A percentile compares a stretch with the other conserved stretches of the same genome.
Evolutionary conservation across 148 eudicot genomes (phyloP).

Genomic region (Silene latifolia): DNA sequence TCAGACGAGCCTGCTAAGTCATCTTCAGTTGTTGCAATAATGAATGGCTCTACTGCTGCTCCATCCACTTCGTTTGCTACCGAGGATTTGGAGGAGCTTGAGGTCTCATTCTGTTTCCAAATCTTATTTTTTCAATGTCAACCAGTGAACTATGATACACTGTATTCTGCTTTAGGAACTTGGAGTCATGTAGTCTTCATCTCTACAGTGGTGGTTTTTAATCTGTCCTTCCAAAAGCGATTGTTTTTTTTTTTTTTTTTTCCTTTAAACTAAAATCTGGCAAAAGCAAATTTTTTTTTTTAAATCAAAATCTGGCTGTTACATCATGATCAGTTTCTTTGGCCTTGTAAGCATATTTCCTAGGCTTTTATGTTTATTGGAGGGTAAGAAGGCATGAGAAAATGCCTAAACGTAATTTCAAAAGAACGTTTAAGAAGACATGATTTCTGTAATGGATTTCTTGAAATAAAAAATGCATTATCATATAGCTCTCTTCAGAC

Average conservation of each 20-base stretch:
- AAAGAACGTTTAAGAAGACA: too few species aligned
- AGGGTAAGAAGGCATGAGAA: too few species aligned
- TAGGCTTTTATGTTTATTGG: not conserved
- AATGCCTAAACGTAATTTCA: too few species aligned
- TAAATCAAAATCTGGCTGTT: too few species aligned
- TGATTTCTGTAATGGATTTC: not conserved
- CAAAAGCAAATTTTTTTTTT: too few species aligned
- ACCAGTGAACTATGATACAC: not conserved
- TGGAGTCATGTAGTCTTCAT: too few species aligned
- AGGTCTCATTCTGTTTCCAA: constrained; percentile 26
- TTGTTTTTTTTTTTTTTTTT: too few species aligned
- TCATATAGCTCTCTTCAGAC: not conserved
- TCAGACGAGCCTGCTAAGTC: constrained; percentile 16
- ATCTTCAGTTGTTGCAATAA: constrained; percentile 8
- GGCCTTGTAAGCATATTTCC: too few species aligned
- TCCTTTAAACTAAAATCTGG: too few species aligned
- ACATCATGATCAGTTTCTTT: too few species aligned
- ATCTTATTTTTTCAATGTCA: not conserved
- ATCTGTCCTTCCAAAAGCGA: too few species aligned
- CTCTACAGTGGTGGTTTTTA: too few species aligned
- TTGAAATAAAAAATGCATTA: not conserved
- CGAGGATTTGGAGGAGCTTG: constrained; percentile 39
- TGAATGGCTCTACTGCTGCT: constrained; percentile 20
- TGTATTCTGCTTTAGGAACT: not conserved
- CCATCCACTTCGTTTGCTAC: constrained; percentile 23